Percentiles rank a stretch among this genome's conserved stretches.
These are phyloP conservation scores for Fusarium ambrosium DNA, from an alignment of 2,329 filamentous ascomycete genomes.

Conservation along the genomic window DNA sequence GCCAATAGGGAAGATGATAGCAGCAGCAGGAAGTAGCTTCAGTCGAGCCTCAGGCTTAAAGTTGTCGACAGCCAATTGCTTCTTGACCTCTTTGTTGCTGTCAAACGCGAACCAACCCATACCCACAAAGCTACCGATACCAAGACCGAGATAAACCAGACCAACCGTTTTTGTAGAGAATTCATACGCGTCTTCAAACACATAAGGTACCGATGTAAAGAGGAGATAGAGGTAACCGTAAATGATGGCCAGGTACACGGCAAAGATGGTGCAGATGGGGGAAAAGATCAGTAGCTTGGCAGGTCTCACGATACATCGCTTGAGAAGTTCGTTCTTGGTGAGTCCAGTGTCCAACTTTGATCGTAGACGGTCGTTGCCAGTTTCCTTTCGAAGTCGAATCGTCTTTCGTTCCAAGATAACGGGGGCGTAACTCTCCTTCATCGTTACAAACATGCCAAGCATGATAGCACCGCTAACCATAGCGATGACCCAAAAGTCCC, in stretches of 20 bases:
- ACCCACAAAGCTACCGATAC: slow-evolving; percentile 28
- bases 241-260: slow-evolving; percentile 64
- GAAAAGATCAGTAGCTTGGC: slow-evolving; percentile 65
- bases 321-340: slow-evolving; percentile 52
- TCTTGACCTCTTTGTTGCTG: slow-evolving; percentile 22
- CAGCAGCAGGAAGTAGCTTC: slow-evolving; percentile 19
- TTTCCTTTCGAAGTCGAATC: slow-evolving; percentile 53
- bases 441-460: slow-evolving; percentile 48
- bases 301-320: slow-evolving; percentile 57
- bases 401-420: slow-evolving; percentile 56
- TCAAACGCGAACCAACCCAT: slow-evolving; percentile 26
- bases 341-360: slow-evolving; percentile 60
- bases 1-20: slow-evolving; percentile 20
- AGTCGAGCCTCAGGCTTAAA: slow-evolving; percentile 26
- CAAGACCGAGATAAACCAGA: slow-evolving; percentile 39
- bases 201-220: slow-evolving; percentile 68
- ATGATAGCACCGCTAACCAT: slow-evolving; percentile 60
- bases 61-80: neutral
- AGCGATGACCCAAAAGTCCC: slow-evolving; percentile 73
- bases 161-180: slow-evolving; percentile 49
- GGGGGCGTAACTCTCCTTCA: slow-evolving; percentile 56
- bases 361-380: slow-evolving; percentile 55
- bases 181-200: slow-evolving; percentile 59
- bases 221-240: slow-evolving; percentile 68
- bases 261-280: slow-evolving; percentile 60